Percentiles rank a stretch among this genome's conserved stretches.
These are phyloP conservation scores for Tremellales sp. DNA, from an alignment of 1,284 basidiomycete species.

Conservation along the genomic window DNA sequence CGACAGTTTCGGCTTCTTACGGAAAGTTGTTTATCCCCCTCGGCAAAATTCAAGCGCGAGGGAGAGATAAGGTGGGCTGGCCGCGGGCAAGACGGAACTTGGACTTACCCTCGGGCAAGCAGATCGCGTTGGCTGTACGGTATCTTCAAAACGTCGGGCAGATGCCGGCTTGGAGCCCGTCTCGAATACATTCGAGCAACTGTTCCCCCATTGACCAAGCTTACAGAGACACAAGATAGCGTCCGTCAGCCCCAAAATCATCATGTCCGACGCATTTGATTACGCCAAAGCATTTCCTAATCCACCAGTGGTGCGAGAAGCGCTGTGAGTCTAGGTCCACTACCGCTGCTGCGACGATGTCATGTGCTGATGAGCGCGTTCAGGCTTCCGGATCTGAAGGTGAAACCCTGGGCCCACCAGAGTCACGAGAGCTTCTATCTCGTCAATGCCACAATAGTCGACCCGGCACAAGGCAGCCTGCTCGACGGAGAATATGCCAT, in stretches of 20 bases:
- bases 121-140: too few relatives aligned
- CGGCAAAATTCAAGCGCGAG: too few relatives aligned
- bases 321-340: constrained; percentile 3
- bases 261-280: constrained; percentile 8
- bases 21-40: too few relatives aligned
- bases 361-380: not conserved
- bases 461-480: constrained; percentile 33
- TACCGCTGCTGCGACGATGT: not conserved
- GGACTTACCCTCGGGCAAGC: too few relatives aligned
- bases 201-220: too few relatives aligned
- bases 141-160: too few relatives aligned
- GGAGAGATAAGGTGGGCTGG: too few relatives aligned
- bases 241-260: not conserved
- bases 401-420: constrained; percentile 48
- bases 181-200: too few relatives aligned
- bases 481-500: constrained; percentile 38
- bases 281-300: constrained; percentile 12
- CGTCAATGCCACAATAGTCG: constrained; percentile 45
- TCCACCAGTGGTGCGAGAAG: constrained; percentile 9
- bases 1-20: too few relatives aligned
- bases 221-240: too few relatives aligned
- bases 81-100: too few relatives aligned
- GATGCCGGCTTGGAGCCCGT: too few relatives aligned
- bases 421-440: constrained; percentile 35
- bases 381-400: constrained; percentile 46